Evolutionary conservation across 306 rosid species (phyloP), one percentile per base, ranked within the genome.

Genomic region (Castanea mollissima): DNA sequence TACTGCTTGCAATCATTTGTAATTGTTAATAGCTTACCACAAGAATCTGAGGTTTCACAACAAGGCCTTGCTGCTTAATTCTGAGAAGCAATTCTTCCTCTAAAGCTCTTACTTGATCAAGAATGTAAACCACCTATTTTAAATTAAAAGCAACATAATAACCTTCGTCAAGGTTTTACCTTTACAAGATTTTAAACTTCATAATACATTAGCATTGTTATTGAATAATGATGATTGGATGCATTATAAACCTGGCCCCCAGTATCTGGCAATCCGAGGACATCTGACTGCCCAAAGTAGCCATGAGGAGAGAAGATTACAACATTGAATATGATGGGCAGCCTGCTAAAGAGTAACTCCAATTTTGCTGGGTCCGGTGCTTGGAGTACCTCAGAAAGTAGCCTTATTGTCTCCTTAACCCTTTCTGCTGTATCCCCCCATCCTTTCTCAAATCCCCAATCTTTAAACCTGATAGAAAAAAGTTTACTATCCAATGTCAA

Each of bases 371-470:
- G 94, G 76, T 94, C 98, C 9, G 94, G 97, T 65, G 94, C 97
- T 88, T 94, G 97, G 27, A 94, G 93, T 76, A 86, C 89, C 83
- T 94, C 97, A 8, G 97, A 87, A 21, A 94, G 85, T 25, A 83
- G 63, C 76, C 76, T 56, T 88, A 94, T 89, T 71, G 92, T 92
- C 73, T 89, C 98, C 86, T 77, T 89, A 25, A 87, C 91, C 79
- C 94, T 92, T 64, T 86, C 92, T 69, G 93, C 93, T 52, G 88
- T 89, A 46, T 88, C 92, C 58, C 97, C 98, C 98, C 98, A 94
- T 1, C 98, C 98, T 87, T 83, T 92, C 88, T 94, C 98, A 81
- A 94, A 94, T 2, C 98, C 98, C 97, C 97, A 92, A 46, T 94
- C 92, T 68, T 87, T 87, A 3, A 94, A 74, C 88, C 98, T 94